phyloP scores from a whole-genome alignment of 2,329 filamentous ascomycete species.

The Scytalidium lignicola region DNA sequence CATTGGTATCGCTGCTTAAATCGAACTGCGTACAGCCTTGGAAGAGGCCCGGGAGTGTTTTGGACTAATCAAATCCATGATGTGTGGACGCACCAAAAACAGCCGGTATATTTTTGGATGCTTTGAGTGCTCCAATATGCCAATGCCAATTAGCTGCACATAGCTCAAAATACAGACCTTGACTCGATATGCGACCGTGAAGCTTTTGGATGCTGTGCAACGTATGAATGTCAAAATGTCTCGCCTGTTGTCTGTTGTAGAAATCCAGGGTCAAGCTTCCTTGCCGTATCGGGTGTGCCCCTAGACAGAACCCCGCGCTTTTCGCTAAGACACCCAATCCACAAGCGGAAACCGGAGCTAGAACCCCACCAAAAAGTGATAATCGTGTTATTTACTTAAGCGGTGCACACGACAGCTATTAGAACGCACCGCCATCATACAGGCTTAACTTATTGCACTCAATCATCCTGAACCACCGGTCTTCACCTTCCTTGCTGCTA shows the following conservation, averaged over 20 bases:
- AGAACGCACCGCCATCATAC: neutral
- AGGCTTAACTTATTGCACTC: neutral
- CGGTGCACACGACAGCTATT: neutral
- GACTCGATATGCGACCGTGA: too few relatives aligned
- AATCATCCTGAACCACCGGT: neutral
- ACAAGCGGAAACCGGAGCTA: neutral
- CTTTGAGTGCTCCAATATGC: neutral
- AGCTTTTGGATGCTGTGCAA: too few relatives aligned
- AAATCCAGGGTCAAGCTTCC: too few relatives aligned
- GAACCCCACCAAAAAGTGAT: neutral
- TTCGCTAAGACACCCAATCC: neutral
- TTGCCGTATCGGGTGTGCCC: neutral
- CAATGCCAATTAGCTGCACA: neutral
- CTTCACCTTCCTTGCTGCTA: neutral
- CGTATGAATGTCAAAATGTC: too few relatives aligned
- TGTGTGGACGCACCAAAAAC: neutral
- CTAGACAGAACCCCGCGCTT: neutral
- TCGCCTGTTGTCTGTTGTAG: too few relatives aligned
- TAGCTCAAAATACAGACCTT: neutral
- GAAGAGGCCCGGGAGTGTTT: neutral
- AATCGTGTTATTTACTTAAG: neutral
- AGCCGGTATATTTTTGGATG: neutral
- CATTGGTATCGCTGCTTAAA: conserved; percentile 79
- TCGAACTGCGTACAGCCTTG: neutral
- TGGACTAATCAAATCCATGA: neutral